A percentile compares a stretch with the other conserved stretches of the same genome.
Conservation (phyloP, 345 rosid genomes). For the Citrus hindsii region DNA sequence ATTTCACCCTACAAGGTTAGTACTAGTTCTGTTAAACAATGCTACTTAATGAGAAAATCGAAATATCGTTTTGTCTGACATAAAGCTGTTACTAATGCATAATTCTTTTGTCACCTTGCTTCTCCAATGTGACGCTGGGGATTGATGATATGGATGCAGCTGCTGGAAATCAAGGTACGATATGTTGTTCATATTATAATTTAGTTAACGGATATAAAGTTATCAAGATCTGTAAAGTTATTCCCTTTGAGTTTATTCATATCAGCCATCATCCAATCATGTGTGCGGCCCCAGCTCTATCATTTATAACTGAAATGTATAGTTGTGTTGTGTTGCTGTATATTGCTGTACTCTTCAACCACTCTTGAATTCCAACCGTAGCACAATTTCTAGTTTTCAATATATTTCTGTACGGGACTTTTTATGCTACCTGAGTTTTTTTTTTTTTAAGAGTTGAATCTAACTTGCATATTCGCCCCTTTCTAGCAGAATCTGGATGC, state of each 20-base stretch:
- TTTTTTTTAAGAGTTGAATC: background rate
- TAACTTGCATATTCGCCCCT: constrained; percentile 14
- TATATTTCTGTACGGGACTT: background rate
- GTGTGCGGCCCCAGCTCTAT: background rate
- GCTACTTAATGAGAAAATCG: background rate
- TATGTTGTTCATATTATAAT: background rate
- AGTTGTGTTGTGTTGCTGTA: background rate
- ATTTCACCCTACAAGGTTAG: constrained; percentile 95
- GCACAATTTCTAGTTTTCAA: background rate
- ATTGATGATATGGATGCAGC: constrained; percentile 24
- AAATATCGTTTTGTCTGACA: background rate
- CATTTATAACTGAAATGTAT: background rate
- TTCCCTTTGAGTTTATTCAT: background rate
- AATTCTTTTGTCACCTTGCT: constrained; percentile 15
- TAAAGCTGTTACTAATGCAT: constrained; percentile 20
- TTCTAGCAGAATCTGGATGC: constrained; percentile 72
- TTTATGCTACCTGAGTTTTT: background rate
- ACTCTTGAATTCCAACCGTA: background rate
- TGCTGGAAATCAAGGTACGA: constrained; percentile 72
- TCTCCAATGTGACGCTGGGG: background rate
- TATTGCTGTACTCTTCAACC: background rate
- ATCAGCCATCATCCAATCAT: background rate
- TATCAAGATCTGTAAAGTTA: background rate
- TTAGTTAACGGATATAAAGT: background rate
- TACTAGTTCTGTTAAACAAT: constrained; percentile 7